Percentiles rank a stretch among this genome's conserved stretches.
These are phyloP conservation scores for Fragaria iinumae DNA, from an alignment of 306 rosid genomes.

Conservation along the genomic window DNA sequence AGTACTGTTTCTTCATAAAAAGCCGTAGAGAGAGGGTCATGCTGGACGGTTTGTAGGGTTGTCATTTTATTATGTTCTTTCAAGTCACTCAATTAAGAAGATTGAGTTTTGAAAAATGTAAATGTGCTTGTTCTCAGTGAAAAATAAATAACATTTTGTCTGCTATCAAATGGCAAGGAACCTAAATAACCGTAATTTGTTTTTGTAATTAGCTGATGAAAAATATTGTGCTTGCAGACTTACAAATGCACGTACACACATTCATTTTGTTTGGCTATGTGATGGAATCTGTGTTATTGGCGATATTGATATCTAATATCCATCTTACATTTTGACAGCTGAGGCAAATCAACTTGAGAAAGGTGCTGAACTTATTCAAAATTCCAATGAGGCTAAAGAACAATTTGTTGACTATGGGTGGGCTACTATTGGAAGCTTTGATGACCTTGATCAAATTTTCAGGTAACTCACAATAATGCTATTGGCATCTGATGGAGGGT, in stretches of 20 bases:
- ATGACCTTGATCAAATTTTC: constrained; percentile 83
- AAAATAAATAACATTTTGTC: neutral
- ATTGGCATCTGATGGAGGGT: neutral
- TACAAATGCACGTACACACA: neutral
- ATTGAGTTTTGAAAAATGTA: neutral
- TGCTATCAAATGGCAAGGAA: neutral
- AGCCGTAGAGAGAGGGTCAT: neutral
- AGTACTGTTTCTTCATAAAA: neutral
- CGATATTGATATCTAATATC: constrained; percentile 4
- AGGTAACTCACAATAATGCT: constrained; percentile 52
- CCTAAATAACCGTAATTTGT: constrained; percentile 4
- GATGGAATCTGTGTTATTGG: constrained; percentile 17
- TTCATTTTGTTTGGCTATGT: constrained; percentile 11
- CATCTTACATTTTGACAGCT: constrained; percentile 44
- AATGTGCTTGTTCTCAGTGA: neutral
- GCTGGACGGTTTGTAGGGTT: neutral
- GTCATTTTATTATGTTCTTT: neutral
- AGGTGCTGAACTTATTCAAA: constrained; percentile 54
- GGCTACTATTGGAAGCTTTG: constrained; percentile 91
- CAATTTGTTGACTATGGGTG: constrained; percentile 84
- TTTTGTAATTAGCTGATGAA: neutral
- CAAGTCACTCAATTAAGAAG: neutral
- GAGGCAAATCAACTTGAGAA: constrained; percentile 43
- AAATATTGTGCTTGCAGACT: neutral
- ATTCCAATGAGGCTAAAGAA: constrained; percentile 56